These are phyloP conservation scores for Fusarium nisikadoi DNA, from an alignment of 2,329 filamentous ascomycete genomes.

Conservation along the genomic window DNA sequence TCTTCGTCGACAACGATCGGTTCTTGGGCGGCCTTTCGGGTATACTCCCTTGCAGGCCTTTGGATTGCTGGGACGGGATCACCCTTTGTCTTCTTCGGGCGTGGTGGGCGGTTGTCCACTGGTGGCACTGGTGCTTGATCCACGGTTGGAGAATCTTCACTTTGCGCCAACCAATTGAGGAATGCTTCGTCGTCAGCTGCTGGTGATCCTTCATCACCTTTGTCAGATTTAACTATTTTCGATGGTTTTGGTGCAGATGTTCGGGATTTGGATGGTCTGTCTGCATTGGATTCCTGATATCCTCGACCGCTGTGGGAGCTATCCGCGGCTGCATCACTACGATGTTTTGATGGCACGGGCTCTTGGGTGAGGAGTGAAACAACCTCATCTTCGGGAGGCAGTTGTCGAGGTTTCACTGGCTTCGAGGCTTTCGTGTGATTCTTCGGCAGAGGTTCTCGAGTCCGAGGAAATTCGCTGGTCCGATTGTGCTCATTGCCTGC, in stretches of 20 bases:
- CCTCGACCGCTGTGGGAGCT: neutral
- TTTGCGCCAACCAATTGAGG: conserved; percentile 19
- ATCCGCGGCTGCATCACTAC: neutral
- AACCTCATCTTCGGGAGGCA: neutral
- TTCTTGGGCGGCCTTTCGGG: neutral
- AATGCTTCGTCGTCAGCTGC: conserved; percentile 20
- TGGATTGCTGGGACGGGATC: neutral
- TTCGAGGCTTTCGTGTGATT: neutral
- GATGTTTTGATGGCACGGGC: neutral
- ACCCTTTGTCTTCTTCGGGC: neutral
- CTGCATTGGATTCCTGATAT: neutral
- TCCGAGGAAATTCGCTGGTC: neutral
- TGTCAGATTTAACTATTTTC: neutral
- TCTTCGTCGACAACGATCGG: neutral
- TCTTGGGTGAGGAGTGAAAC: conserved; percentile 4
- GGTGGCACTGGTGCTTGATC: neutral
- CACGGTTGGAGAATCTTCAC: neutral
- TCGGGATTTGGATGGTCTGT: neutral
- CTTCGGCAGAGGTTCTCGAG: neutral
- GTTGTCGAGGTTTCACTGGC: neutral
- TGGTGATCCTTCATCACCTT: neutral
- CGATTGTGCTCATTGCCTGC: conserved; percentile 26
- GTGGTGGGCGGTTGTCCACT: neutral
- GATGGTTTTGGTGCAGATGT: neutral
- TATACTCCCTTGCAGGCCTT: neutral